Percentiles rank a stretch among this genome's conserved stretches.
These are phyloP conservation scores for Phytophthora uliginosa DNA, from an alignment of 352 stramenopile species.

Conservation along the genomic window DNA sequence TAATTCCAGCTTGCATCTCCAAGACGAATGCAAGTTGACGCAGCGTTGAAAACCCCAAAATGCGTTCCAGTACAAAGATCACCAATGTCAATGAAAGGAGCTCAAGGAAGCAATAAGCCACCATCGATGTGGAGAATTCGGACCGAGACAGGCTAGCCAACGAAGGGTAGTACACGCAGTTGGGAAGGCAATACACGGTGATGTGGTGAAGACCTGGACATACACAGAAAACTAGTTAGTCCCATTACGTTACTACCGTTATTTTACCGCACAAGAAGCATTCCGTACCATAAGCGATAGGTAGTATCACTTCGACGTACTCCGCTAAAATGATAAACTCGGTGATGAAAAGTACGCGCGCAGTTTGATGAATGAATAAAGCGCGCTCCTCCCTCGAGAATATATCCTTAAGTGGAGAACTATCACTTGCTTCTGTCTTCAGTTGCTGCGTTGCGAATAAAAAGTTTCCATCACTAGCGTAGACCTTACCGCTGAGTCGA, in stretches of 20 bases:
- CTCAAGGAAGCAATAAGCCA: slow-evolving; percentile 15
- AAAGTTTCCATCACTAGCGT: neutral
- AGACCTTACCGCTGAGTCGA: neutral
- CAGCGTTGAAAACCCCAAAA: slow-evolving; percentile 21
- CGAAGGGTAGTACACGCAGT: slow-evolving; percentile 17
- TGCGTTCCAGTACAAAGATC: slow-evolving; percentile 1
- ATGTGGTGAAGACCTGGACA: slow-evolving; percentile 7
- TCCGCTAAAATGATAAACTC: slow-evolving; percentile 46
- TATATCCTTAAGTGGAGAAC: neutral
- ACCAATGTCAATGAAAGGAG: slow-evolving; percentile 6
- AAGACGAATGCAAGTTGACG: slow-evolving; percentile 46
- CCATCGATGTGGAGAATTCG: slow-evolving; percentile 1
- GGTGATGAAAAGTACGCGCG: slow-evolving; percentile 34
- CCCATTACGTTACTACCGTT: neutral
- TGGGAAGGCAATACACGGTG: slow-evolving; percentile 16
- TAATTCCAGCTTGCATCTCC: slow-evolving; percentile 25
- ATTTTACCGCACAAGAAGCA: neutral
- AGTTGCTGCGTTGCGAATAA: neutral
- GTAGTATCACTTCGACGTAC: slow-evolving; percentile 42
- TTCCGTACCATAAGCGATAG: slow-evolving; percentile 32
- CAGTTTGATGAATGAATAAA: slow-evolving; percentile 31
- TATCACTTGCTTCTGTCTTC: neutral
- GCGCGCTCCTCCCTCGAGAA: slow-evolving; percentile 17
- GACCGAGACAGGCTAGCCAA: slow-evolving; percentile 3
- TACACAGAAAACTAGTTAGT: neutral